Conservation (phyloP, 108 stramenopile species). For the Schizochytrium sp. region DNA sequence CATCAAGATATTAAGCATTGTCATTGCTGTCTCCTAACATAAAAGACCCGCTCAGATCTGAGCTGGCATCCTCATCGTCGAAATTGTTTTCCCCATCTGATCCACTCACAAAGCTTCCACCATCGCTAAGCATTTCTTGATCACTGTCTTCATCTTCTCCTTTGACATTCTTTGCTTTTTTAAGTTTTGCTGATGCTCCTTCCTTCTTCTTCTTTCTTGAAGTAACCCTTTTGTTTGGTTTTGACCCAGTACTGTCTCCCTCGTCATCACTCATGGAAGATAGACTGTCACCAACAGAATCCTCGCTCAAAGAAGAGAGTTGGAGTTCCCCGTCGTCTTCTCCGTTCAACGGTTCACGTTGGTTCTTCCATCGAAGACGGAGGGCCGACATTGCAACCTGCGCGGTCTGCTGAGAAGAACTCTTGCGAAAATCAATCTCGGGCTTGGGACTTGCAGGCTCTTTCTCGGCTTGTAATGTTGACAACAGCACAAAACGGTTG, state of each 20-base stretch:
- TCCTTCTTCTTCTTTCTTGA: neutral
- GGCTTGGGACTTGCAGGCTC: neutral
- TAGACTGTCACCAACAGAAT: conserved; percentile 20
- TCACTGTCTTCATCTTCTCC: no score
- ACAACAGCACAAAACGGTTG: no score
- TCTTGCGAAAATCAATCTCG: neutral
- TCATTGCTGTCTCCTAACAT: no score
- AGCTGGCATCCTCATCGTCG: no score
- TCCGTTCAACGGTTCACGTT: neutral
- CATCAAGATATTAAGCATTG: no score
- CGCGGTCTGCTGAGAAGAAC: neutral
- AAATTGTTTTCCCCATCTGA: no score
- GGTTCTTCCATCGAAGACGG: neutral
- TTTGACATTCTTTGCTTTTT: no score
- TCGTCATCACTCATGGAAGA: neutral
- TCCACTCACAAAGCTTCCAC: no score
- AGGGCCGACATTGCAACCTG: conserved; percentile 9
- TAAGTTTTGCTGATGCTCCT: neutral
- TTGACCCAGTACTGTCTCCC: neutral
- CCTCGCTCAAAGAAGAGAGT: conserved; percentile 11
- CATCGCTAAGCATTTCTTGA: no score
- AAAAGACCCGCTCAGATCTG: no score
- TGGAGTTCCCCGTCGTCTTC: conserved; percentile 3
- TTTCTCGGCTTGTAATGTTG: neutral
- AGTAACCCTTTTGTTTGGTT: neutral